A percentile compares a stretch with the other conserved stretches of the same genome.
These are phyloP conservation scores for Lichtheimia hyalospora DNA, from an alignment of 371 early-diverging fungal genomes.

Conservation along the genomic window DNA sequence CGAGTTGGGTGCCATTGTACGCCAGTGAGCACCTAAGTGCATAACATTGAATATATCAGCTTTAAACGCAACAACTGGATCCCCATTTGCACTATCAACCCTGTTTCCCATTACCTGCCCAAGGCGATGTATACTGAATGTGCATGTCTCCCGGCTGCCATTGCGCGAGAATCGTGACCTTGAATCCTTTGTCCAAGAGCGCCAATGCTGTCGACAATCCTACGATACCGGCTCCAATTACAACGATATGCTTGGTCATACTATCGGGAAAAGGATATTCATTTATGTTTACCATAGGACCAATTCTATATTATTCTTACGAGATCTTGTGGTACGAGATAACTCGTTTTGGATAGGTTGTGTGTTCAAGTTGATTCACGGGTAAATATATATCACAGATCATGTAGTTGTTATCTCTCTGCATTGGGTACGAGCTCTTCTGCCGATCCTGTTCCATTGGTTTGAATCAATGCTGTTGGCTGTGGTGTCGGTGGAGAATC, in stretches of 20 bases:
- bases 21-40: conserved; percentile 69
- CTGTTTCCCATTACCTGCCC: conserved; percentile 55
- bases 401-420: too few relatives aligned
- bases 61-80: not conserved
- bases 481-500: too few relatives aligned
- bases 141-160: conserved; percentile 53
- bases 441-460: too few relatives aligned
- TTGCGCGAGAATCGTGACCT: conserved; percentile 59
- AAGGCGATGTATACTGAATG: conserved; percentile 71
- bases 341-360: too few relatives aligned
- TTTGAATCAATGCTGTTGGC: too few relatives aligned
- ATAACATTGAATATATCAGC: not conserved
- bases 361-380: too few relatives aligned
- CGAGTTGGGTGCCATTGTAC: conserved; percentile 52
- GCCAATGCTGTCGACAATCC: conserved; percentile 69
- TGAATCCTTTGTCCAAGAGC: conserved; percentile 52
- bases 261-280: not conserved
- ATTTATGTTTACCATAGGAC: too few relatives aligned
- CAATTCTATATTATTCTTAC: too few relatives aligned
- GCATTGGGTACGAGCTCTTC: too few relatives aligned
- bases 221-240: conserved; percentile 77
- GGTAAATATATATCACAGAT: too few relatives aligned
- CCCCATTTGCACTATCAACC: not conserved
- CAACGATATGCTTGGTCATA: conserved; percentile 30
- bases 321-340: too few relatives aligned